Conservation (phyloP, 2,329 filamentous ascomycete species). For the Microsporum canis region DNA sequence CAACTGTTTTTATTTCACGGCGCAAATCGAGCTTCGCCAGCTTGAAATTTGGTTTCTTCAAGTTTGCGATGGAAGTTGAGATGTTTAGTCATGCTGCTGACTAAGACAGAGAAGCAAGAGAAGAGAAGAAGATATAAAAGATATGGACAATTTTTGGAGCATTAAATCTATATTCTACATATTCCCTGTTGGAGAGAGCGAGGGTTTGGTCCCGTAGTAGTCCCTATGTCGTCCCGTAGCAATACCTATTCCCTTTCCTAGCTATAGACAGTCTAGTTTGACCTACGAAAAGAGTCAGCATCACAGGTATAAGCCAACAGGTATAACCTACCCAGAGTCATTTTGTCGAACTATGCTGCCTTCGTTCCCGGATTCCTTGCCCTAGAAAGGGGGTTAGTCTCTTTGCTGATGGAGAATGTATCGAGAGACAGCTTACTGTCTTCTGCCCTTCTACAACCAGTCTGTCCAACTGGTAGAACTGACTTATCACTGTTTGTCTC, state of each 20-base stretch:
- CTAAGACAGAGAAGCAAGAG: background rate
- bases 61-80: background rate
- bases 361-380: constrained; percentile 55
- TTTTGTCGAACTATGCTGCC: constrained; percentile 61
- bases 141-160: background rate
- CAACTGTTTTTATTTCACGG: background rate
- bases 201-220: background rate
- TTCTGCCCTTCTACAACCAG: constrained; percentile 86
- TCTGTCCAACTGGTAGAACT: constrained; percentile 85
- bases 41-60: background rate
- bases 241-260: background rate
- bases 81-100: background rate
- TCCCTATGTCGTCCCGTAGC: background rate
- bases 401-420: background rate
- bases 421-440: constrained; percentile 44
- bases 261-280: background rate
- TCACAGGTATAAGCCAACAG: background rate
- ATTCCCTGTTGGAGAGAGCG: background rate
- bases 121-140: background rate
- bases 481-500: constrained; percentile 90
- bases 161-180: constrained; percentile 7
- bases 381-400: constrained; percentile 32
- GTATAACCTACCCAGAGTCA: constrained; percentile 55
- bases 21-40: background rate
- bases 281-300: background rate